Conservation (phyloP, 306 rosid species). For the Cucurbita pepo region DNA sequence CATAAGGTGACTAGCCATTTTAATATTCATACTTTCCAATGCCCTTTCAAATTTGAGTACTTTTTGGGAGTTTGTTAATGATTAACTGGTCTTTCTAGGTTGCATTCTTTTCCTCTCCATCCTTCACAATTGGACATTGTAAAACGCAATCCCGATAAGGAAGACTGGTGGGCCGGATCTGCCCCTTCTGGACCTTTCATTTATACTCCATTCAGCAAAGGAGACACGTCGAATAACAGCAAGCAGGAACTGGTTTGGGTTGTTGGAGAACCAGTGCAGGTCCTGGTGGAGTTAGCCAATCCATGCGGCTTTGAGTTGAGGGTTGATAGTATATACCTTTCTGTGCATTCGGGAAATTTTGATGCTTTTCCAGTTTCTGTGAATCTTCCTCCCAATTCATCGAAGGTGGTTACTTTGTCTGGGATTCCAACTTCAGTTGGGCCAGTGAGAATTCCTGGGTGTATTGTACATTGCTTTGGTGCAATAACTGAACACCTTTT, state of each 20-base stretch:
- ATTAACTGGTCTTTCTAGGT: slow-evolving; percentile 30
- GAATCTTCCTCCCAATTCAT: slow-evolving; percentile 78
- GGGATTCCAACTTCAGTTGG: slow-evolving; percentile 90
- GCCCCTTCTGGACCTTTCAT: slow-evolving; percentile 96
- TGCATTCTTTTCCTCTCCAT: slow-evolving; percentile 80
- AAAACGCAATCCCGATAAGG: slow-evolving; percentile 76
- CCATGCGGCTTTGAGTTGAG: slow-evolving; percentile 92
- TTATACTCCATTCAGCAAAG: slow-evolving; percentile 94
- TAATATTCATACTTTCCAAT: neutral
- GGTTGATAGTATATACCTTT: slow-evolving; percentile 89
- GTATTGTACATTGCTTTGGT: slow-evolving; percentile 92
- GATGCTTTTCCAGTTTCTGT: slow-evolving; percentile 82
- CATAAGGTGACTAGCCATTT: slow-evolving; percentile 43
- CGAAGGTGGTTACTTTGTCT: slow-evolving; percentile 77
- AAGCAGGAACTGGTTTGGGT: slow-evolving; percentile 79
- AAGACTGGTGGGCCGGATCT: slow-evolving; percentile 96
- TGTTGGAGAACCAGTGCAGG: slow-evolving; percentile 90
- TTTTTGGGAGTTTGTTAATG: neutral
- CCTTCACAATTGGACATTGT: slow-evolving; percentile 77
- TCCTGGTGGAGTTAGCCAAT: slow-evolving; percentile 86
- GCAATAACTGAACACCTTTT: slow-evolving; percentile 92
- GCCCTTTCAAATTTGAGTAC: neutral
- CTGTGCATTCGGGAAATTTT: slow-evolving; percentile 81
- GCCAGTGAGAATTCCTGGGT: slow-evolving; percentile 69
- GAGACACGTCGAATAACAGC: slow-evolving; percentile 51